Evolutionary conservation across 495 filamentous ascomycete species (phyloP).

Genomic region (Penicillium silybi): DNA sequence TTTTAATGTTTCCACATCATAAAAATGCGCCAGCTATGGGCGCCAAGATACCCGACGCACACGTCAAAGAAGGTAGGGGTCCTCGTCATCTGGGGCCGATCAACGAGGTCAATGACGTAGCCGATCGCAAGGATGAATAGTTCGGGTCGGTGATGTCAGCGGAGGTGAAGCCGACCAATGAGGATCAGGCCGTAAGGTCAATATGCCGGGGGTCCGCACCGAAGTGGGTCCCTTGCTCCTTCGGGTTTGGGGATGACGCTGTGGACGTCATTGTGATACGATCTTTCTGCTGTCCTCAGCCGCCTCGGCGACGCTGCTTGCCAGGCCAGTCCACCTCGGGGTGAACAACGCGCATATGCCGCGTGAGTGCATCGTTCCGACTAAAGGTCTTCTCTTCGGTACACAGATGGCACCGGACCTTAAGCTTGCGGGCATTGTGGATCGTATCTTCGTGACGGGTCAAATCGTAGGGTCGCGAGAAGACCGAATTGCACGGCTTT

Average conservation of each 20-base stretch:
- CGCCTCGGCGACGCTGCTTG: conserved; percentile 51
- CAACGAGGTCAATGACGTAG: conserved; percentile 2
- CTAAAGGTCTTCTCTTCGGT: conserved; percentile 98
- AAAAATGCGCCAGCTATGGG: conserved; percentile 11
- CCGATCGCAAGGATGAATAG: background rate
- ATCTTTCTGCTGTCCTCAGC: no score
- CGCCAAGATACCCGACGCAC: conserved; percentile 17
- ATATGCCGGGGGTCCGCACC: no score
- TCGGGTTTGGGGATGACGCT: no score
- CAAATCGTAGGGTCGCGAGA: conserved; percentile 96
- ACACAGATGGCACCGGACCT: conserved; percentile 91
- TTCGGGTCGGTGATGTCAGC: background rate
- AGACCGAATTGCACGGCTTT: conserved; percentile 93
- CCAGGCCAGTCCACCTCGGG: conserved; percentile 78
- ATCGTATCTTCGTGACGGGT: conserved; percentile 97
- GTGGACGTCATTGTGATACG: no score
- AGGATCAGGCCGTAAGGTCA: no score
- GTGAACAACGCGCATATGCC: conserved; percentile 89
- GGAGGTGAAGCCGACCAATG: background rate
- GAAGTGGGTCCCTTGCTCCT: background rate
- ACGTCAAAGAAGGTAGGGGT: conserved; percentile 14
- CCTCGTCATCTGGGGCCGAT: background rate
- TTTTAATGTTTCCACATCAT: conserved; percentile 1
- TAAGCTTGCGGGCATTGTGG: conserved; percentile 89
- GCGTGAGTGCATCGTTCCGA: conserved; percentile 84